A percentile compares a stretch with the other conserved stretches of the same genome.
These are phyloP conservation scores for Fusarium acutatum DNA, from an alignment of 2,329 filamentous ascomycete genomes.

Conservation along the genomic window DNA sequence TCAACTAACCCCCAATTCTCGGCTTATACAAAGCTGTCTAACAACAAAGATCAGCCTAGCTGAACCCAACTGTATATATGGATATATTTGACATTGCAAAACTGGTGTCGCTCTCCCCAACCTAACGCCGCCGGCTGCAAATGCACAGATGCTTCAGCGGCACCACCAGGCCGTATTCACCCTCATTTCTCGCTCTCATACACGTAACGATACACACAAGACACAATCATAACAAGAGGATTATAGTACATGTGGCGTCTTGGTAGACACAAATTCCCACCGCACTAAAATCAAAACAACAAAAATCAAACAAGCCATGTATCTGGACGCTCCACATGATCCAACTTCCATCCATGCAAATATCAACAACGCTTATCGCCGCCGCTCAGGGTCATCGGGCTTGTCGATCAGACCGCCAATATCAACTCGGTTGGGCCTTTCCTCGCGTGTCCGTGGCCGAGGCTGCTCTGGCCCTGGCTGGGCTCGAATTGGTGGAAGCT, in stretches of 20 bases:
- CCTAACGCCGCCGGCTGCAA: constrained; percentile 34
- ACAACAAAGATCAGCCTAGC: not conserved
- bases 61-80: not conserved
- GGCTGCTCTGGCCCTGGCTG: constrained; percentile 48
- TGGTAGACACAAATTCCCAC: not conserved
- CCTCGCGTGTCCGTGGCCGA: constrained; percentile 50
- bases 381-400: constrained; percentile 52
- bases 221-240: constrained; percentile 5
- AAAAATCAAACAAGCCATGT: constrained; percentile 29
- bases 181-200: constrained; percentile 10
- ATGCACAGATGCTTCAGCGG: constrained; percentile 19
- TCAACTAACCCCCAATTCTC: not conserved
- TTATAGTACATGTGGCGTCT: constrained; percentile 15
- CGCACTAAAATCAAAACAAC: constrained; percentile 11
- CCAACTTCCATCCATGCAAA: constrained; percentile 26
- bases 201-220: constrained; percentile 12
- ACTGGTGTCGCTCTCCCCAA: constrained; percentile 1
- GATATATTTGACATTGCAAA: constrained; percentile 12
- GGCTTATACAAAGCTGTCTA: constrained; percentile 11
- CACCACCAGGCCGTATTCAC: constrained; percentile 7
- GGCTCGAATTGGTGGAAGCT: constrained; percentile 59
- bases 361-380: constrained; percentile 36
- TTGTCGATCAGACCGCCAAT: constrained; percentile 70
- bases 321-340: not conserved
- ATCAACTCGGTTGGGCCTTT: constrained; percentile 63